Evolutionary conservation across 257 asterid species (phyloP), one percentile per base, ranked within the genome.

Genomic region (Paulownia fortunei): DNA sequence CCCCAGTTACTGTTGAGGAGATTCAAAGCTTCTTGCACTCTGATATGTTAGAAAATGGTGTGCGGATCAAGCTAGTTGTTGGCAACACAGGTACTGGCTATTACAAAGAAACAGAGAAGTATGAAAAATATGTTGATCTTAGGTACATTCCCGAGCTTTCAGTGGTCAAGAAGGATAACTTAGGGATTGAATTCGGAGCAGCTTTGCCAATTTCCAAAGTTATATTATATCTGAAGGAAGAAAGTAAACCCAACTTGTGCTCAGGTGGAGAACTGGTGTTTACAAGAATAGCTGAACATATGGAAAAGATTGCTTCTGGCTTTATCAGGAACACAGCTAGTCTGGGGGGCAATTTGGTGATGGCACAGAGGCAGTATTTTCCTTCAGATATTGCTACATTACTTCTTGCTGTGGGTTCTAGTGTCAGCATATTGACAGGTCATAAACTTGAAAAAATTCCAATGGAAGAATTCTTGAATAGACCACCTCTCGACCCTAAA

Each of bases 291-390:
- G 95, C 92, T 36, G 84, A 79, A 51, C 93, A 86, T 80, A 82
- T 89, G 95, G 95, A 89, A 76, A 89, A 91, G 81, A 82, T 88
- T 54, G 97, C 90, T 49, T 73, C 95, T 1, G 81, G 83, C 0
- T 91, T 88, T 68, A 42, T 91, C 58, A 80, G 97, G 73, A 91
- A 91, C 86, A 63, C 90, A 0, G 95, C 86, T 49, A 91, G 95
- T 76, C 63, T 89, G 0, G 97, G 95, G 27, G 97, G 95, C 47
- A 91, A 91, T 80, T 76, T 91, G 82, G 88, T 91, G 39, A 88
- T 89, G 89, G 90, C 93, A 47, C 95, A 91, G 72, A 88, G 83
- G 76, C 84, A 82, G 39, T 13, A 70, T 84, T 89, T 91, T 80
- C 97, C 97, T 58, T 91, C 93, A 0, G 97, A 91, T 79, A 84